These are phyloP conservation scores for Fusarium nematophilum DNA, from an alignment of 2,329 filamentous ascomycete species.

Conservation along the genomic window DNA sequence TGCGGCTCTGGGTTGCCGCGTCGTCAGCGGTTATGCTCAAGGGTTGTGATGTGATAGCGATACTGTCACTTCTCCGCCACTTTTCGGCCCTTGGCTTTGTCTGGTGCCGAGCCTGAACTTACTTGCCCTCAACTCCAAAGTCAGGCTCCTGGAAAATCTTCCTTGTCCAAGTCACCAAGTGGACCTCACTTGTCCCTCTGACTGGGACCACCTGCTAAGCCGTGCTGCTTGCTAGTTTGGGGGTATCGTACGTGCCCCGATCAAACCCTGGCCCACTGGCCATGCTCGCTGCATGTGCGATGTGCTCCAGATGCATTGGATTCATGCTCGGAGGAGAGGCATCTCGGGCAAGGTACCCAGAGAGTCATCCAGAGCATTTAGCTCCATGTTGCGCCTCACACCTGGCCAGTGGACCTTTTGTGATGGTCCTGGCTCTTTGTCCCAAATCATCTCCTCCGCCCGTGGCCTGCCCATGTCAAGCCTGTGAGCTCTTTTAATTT, in stretches of 20 bases:
- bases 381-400: conserved; percentile 32
- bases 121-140: conserved; percentile 3
- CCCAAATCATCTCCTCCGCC: conserved; percentile 12
- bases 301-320: conserved; percentile 38
- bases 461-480: conserved; percentile 11
- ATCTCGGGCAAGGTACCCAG: conserved; percentile 36
- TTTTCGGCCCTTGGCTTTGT: conserved; percentile 24
- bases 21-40: conserved; percentile 26
- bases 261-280: conserved; percentile 22
- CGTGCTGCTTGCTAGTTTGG: conserved; percentile 39
- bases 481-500: conserved; percentile 17
- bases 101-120: conserved; percentile 12
- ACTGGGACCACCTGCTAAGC: conserved; percentile 21
- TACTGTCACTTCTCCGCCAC: conserved; percentile 31
- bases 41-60: conserved; percentile 25
- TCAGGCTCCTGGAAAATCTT: conserved; percentile 21
- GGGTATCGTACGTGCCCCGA: conserved; percentile 29
- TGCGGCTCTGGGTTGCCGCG: conserved; percentile 3
- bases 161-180: conserved; percentile 22
- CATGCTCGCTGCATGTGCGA: conserved; percentile 38
- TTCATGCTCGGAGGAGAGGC: conserved; percentile 29
- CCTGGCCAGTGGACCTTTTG: conserved; percentile 29
- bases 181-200: conserved; percentile 7
- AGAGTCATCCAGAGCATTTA: conserved; percentile 34
- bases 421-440: conserved; percentile 29